Evolutionary conservation across 495 filamentous ascomycete species (phyloP), one percentile per base, ranked within the genome.

Genomic region (Rostrohypoxylon terebratum): DNA sequence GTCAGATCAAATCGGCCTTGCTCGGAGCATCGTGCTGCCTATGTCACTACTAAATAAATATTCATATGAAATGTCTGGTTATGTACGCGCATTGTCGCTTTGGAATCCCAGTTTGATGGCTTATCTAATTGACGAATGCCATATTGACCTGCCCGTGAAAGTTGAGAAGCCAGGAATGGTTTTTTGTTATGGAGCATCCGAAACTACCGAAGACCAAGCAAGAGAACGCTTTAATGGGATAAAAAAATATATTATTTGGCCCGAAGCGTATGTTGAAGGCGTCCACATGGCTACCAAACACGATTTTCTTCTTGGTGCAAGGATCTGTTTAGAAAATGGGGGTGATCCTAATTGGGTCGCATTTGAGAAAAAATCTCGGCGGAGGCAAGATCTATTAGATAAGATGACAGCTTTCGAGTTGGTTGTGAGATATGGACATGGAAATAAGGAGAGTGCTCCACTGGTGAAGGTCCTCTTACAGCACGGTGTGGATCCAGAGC

Each of bases 261-360:
- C 48, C 25, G 62, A 57, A 8, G 50, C n/a, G 9, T 66, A 62
- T 20, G 10, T 0, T 1, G 0, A n/a, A 4, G 57, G 69, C 4
- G 7, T 51, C 13, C 0, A 0, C 0, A 1, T 2, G 0, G 48
- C 62, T 25, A 13, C 14, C 11, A 2, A 1, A 3, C 1, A 0
- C 13, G 10, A n/a, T 9, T n/a, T 1, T 10, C 28, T 10, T 34
- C 2, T 50, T 21, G 16, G 28, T 40, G 2, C 48, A 9, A 62
- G 5, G 9, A 51, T 71, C 16, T 71, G 69, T 40, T 25, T 71
- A 11, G 69, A 71, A 53, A 71, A 71, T 55, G 63, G 63, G 25
- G 63, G n/a, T 7, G 36, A 67, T 16, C 68, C 62, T 4, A 57
- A 71, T 33, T 28, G 28, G 25, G 38, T 4, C n/a, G n/a, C n/a